Percentiles rank a stretch among this genome's conserved stretches.
phyloP scores from a whole-genome alignment of 179 eudicot species.

The Amaranthus tricolor region DNA sequence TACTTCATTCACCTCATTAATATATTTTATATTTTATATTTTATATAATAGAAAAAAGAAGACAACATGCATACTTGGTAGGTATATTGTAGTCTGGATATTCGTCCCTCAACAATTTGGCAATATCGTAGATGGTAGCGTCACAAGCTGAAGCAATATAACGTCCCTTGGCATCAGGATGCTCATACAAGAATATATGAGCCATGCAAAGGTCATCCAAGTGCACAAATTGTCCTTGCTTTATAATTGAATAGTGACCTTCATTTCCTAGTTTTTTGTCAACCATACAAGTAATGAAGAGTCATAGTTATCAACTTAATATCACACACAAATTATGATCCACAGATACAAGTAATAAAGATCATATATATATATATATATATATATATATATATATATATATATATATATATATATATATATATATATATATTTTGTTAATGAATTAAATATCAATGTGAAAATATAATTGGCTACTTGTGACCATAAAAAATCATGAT shows the following conservation, averaged over 20 bases:
- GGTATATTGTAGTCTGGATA: constrained; percentile 85
- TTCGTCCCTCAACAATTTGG: constrained; percentile 51
- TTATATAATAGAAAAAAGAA: too few relatives aligned
- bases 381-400: too few relatives aligned
- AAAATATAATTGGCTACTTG: too few relatives aligned
- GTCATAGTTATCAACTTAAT: too few relatives aligned
- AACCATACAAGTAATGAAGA: too few relatives aligned
- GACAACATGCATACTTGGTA: constrained; percentile 35
- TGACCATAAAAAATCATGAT: too few relatives aligned
- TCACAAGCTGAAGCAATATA: constrained; percentile 79
- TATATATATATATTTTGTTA: too few relatives aligned
- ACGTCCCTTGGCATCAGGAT: constrained; percentile 69
- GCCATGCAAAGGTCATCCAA: constrained; percentile 86
- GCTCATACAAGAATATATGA: constrained; percentile 78
- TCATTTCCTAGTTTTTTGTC: constrained; percentile 46
- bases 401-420: too few relatives aligned
- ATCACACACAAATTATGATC: too few relatives aligned
- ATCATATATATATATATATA: too few relatives aligned
- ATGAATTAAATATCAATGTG: too few relatives aligned
- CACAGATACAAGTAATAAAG: too few relatives aligned
- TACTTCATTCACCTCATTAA: not conserved
- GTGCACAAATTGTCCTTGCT: constrained; percentile 84
- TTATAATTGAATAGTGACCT: constrained; percentile 72
- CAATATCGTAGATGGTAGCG: constrained; percentile 66
- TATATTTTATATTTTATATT: not conserved